Base-by-base conservation (phyloP, 1,139 yeast genomes). In the Scheffersomyces lignicola region DNA sequence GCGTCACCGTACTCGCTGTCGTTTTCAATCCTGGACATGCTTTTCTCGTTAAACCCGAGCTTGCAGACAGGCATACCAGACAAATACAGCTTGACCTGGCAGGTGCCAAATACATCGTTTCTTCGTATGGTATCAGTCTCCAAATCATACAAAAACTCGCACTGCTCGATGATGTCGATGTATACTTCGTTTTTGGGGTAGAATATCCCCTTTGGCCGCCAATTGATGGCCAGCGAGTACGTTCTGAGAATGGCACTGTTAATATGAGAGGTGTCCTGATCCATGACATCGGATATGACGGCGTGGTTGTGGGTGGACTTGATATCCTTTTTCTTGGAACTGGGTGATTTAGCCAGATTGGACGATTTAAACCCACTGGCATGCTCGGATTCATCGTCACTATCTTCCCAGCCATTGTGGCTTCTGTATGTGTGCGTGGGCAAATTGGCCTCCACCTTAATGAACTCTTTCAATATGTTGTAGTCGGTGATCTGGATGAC, bases 231-330 rank as follows among this genome's bases (percentile, higher is more conserved):
- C 62, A 63, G 70, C 2, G 68, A 58, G 16, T 65, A 60, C 0
- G 74, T 66, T 25, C 74, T 64, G 47, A 53, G 65, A 10, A 84
- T 75, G 12, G 85, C 76, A 31, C 86, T 77, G 50, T 84, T 83
- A 40, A 83, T 67, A 22, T 51, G 43, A 14, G 49, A 44, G 3
- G 53, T 46, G 9, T 62, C 60, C 11, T 57, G 43, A 1, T 49
- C 49, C n/a, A 62, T 44, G 8, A 55, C 58, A 35, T 65, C 69
- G 1, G 64, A 48, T 12, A 52, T 58, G 14, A 62, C 51, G 11
- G 76, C 72, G 25, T 62, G 68, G 44, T 69, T 69, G 37, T 63
- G 67, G 0, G 75, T 68, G 3, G 74, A 65, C 37, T 52, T 59
- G 31, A 64, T 53, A 5, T 51, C 45, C 20, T 44, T 41, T 10